Conservation (phyloP, 2,329 filamentous ascomycete species). For the Sporothrix globosa region DNA sequence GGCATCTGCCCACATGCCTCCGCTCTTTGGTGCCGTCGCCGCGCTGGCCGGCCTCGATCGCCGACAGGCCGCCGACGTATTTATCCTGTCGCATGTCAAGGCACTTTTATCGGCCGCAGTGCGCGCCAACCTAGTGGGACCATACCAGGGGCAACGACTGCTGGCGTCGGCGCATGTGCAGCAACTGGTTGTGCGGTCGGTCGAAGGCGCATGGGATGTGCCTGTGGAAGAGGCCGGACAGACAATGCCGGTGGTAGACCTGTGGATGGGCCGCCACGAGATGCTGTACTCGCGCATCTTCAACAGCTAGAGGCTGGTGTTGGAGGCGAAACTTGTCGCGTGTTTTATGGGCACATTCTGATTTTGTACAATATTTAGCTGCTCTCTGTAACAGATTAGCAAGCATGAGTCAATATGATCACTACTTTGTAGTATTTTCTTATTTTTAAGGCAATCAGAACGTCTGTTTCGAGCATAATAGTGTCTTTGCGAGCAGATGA, state of each 20-base stretch:
- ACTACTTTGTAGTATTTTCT: no score
- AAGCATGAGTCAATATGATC: no score
- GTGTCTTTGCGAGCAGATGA: no score
- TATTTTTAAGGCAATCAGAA: no score
- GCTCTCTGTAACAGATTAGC: no score
- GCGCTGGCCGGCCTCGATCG: conserved; percentile 62
- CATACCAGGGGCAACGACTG: conserved; percentile 76
- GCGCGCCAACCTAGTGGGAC: conserved; percentile 75
- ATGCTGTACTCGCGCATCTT: conserved; percentile 83
- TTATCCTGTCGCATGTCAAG: conserved; percentile 75
- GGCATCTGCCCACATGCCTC: conserved; percentile 68
- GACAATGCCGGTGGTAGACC: conserved; percentile 74
- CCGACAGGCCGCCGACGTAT: conserved; percentile 71
- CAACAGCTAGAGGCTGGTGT: conserved; percentile 62
- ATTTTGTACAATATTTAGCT: background rate
- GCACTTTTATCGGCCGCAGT: conserved; percentile 77
- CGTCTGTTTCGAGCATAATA: background rate
- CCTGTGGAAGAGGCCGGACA: conserved; percentile 70
- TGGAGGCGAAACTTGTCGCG: background rate
- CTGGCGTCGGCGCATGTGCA: conserved; percentile 65
- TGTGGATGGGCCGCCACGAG: conserved; percentile 84
- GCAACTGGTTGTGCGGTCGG: conserved; percentile 58
- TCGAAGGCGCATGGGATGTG: conserved; percentile 63
- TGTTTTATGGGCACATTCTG: no score
- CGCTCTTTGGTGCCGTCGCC: conserved; percentile 70